Percentiles rank a stretch among this genome's conserved stretches.
Evolutionary conservation across 345 rosid species (phyloP).

Genomic region (Euphorbia peplus): DNA sequence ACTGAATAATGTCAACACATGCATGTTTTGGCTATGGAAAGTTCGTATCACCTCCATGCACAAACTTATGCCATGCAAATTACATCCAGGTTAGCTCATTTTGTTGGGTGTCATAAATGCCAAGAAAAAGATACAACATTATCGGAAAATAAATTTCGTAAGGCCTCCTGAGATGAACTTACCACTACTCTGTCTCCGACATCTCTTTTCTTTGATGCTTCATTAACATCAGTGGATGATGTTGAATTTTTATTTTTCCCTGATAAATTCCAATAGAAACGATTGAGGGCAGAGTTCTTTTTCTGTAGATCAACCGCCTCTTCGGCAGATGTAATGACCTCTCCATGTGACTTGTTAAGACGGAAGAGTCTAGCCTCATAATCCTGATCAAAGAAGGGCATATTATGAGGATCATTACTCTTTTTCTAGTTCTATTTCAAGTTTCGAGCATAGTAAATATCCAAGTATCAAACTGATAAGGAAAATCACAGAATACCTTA

Average conservation of each 20-base stretch:
- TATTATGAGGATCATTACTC: background rate
- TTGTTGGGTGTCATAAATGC: background rate
- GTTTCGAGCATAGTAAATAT: background rate
- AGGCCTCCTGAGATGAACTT: constrained; percentile 29
- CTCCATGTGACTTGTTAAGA: constrained; percentile 65
- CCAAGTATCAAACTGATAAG: constrained; percentile 13
- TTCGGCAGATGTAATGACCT: constrained; percentile 67
- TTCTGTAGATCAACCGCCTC: constrained; percentile 71
- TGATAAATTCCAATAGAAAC: constrained; percentile 69
- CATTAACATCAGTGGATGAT: constrained; percentile 33
- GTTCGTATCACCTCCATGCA: no score
- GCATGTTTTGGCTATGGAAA: no score
- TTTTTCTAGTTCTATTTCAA: background rate
- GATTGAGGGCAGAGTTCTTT: constrained; percentile 74
- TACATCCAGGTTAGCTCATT: background rate
- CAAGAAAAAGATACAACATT: background rate
- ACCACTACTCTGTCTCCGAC: constrained; percentile 67
- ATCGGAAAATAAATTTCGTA: background rate
- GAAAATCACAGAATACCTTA: constrained; percentile 47
- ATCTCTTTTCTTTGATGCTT: constrained; percentile 59
- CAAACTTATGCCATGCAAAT: no score
- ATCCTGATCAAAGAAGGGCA: constrained; percentile 43
- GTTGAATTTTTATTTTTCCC: constrained; percentile 41
- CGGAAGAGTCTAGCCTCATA: constrained; percentile 91
- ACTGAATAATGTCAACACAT: no score